Evolutionary conservation across 2,329 filamentous ascomycete species (phyloP).

Genomic region (Nigrospora sphaerica): DNA sequence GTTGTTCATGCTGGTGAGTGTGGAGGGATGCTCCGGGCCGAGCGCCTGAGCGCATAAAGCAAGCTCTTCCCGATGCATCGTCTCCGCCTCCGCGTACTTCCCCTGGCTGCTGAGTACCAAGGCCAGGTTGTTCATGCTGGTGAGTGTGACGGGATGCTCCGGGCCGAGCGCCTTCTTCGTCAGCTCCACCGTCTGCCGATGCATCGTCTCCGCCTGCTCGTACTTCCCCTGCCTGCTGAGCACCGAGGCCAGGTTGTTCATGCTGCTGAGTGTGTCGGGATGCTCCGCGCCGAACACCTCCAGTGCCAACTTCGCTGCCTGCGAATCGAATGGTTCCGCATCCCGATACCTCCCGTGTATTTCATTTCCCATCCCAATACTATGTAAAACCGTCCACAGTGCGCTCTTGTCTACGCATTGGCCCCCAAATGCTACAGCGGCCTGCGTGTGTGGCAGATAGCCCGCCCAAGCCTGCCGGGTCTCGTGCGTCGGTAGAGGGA

Average conservation of each 20-base stretch:
- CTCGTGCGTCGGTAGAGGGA: neutral
- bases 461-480: slow-evolving; percentile 1
- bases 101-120: neutral
- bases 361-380: no score
- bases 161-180: no score
- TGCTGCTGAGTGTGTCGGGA: slow-evolving; percentile 9
- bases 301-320: no score
- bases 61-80: neutral
- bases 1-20: neutral
- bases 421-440: neutral
- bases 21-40: neutral
- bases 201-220: no score
- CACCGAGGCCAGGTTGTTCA: slow-evolving; percentile 11
- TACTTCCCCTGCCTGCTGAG: slow-evolving; percentile 11
- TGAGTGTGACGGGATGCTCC: neutral
- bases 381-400: no score
- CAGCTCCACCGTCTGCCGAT: no score
- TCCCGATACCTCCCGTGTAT: no score
- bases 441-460: slow-evolving; percentile 4
- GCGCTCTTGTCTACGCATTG: neutral
- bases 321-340: no score
- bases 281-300: slow-evolving; percentile 7
- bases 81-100: no score
- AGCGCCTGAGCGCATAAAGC: no score
- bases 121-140: neutral